Evolutionary conservation across 495 filamentous ascomycete genomes (phyloP).

Genomic region (Filosporella fistucella): DNA sequence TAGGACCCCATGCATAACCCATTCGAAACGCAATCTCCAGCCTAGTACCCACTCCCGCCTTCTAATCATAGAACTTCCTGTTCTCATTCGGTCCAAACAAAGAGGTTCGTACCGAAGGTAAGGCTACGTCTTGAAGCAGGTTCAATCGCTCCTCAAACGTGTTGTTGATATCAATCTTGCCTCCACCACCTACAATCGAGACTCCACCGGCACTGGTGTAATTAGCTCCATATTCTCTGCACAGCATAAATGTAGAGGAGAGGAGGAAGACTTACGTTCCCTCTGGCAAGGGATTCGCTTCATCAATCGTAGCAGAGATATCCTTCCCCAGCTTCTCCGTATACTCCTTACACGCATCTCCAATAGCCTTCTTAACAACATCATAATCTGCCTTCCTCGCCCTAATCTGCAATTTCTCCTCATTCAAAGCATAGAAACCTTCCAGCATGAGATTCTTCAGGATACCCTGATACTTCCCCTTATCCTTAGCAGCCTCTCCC

Average conservation of each 20-base stretch:
- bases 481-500: slow-evolving; percentile 57
- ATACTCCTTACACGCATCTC: slow-evolving; percentile 71
- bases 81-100: slow-evolving; percentile 92
- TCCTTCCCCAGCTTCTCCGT: slow-evolving; percentile 67
- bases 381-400: slow-evolving; percentile 76
- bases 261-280: slow-evolving; percentile 63
- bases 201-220: slow-evolving; percentile 73
- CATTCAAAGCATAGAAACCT: slow-evolving; percentile 81
- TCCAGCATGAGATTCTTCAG: slow-evolving; percentile 82
- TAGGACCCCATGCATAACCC: no score
- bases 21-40: neutral
- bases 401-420: slow-evolving; percentile 67
- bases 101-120: slow-evolving; percentile 77
- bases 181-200: slow-evolving; percentile 69
- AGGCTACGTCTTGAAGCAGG: slow-evolving; percentile 74
- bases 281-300: slow-evolving; percentile 73
- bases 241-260: neutral
- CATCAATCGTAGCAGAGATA: slow-evolving; percentile 61
- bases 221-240: slow-evolving; percentile 4
- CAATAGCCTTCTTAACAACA: slow-evolving; percentile 67
- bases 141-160: slow-evolving; percentile 90
- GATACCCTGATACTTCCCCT: slow-evolving; percentile 65
- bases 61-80: slow-evolving; percentile 88
- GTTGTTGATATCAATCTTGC: slow-evolving; percentile 98
- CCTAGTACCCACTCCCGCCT: neutral